Base-by-base conservation (phyloP, 352 stramenopile species). In the Globisporangium spinosum region DNA sequence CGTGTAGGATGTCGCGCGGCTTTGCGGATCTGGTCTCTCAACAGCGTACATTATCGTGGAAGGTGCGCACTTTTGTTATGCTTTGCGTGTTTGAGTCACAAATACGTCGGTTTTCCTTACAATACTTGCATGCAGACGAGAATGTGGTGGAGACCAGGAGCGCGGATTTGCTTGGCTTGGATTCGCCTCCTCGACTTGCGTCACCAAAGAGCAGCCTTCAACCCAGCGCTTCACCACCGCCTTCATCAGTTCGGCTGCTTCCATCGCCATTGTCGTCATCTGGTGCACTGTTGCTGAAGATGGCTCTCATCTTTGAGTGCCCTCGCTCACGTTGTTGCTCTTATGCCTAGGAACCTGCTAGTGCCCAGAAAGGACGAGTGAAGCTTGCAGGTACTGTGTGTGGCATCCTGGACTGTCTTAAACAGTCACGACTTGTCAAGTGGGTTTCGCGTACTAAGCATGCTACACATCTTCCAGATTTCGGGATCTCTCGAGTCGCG, bases 401-500 rank as follows among this genome's bases (percentile, higher is more conserved):
- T 34, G 54, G 1, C 27, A 38, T 22, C 15, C 6, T 49, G 40
- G n/a, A 6, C 38, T 45, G 12, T 47, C 40, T 43, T 6, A 17
- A 15, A 47, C 15, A 47, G 40, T 47, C 40, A 47, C 13, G 40
- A 47, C 13, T n/a, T n/a, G 12, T 47, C 17, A 34, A 22, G 22
- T 32, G 55, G 7, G 29, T n/a, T 55, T 47, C 40, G 40, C 15
- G 40, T 49, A 49, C 40, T 49, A 49, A 49, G 17, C 2, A 1
- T 32, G 5, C 25, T 43, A 23, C 20, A 2, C 13, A 3, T 20
- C 22, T 5, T 22, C 57, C 54, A 89, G 86, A 94, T 62, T 94
- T 94, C 54, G 86, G 86, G 0, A 93, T 93, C 57, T 89, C 86
- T 12, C 82, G 85, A 5, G 61, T 89, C 6, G 84, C 82, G 2